phyloP scores from a whole-genome alignment of 345 rosid genomes.

The Dipteronia sinensis region DNA sequence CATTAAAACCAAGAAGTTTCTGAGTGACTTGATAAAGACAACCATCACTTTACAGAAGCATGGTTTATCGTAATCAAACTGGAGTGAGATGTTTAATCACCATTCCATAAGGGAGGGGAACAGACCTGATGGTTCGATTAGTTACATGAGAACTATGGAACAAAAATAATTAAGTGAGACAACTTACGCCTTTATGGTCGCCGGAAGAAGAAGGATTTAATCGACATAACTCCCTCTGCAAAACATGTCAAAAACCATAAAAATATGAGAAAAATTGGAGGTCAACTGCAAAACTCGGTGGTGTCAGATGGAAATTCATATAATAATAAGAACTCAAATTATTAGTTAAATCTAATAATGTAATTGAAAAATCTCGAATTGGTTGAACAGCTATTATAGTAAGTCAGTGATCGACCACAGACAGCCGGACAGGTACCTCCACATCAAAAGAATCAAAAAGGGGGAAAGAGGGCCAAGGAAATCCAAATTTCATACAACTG shows the following conservation, averaged over 20 bases:
- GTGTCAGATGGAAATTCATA: neutral
- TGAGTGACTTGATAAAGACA: neutral
- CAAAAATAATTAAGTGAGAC: conserved; percentile 3
- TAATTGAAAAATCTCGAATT: neutral
- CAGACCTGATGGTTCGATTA: neutral
- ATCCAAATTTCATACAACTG: neutral
- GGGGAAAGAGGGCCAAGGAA: neutral
- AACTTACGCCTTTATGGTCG: conserved; percentile 87
- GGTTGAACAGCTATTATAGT: neutral
- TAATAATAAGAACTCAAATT: neutral
- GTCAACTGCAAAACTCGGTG: neutral
- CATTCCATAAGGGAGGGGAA: neutral
- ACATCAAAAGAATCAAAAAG: neutral
- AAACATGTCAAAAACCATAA: conserved; percentile 24
- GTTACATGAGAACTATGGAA: neutral
- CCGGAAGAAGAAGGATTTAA: conserved; percentile 64
- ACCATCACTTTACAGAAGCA: neutral
- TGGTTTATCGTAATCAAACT: no score
- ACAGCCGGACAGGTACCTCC: neutral
- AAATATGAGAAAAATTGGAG: neutral
- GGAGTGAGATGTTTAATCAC: neutral
- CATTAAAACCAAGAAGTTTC: no score
- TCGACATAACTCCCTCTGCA: conserved; percentile 95
- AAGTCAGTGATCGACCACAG: neutral
- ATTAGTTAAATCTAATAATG: neutral